phyloP scores from a whole-genome alignment of 495 filamentous ascomycete genomes.

The Neurospora discreta region DNA sequence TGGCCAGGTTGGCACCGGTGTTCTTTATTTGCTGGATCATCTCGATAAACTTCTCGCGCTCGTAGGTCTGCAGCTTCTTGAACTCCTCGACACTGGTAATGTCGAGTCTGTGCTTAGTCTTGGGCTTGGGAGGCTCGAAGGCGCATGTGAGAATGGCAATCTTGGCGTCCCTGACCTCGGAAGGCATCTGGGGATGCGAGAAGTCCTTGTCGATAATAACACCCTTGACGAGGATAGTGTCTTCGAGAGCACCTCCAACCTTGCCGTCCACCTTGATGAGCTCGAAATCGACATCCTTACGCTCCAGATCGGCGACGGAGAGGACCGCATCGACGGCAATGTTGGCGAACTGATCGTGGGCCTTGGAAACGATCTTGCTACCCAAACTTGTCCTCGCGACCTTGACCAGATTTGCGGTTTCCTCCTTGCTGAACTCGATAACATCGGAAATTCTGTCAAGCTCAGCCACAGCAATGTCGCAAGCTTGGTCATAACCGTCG shows the following conservation, averaged over 20 bases:
- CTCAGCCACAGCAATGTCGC: slow-evolving; percentile 87
- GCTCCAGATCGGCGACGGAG: slow-evolving; percentile 89
- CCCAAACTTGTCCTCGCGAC: slow-evolving; percentile 94
- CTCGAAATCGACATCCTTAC: slow-evolving; percentile 98
- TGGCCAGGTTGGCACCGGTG: slow-evolving; percentile 92
- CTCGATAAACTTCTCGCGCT: slow-evolving; percentile 89
- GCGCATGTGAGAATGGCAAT: slow-evolving; percentile 95
- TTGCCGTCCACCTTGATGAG: slow-evolving; percentile 99
- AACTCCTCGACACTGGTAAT: slow-evolving; percentile 97
- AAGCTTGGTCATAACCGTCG: slow-evolving; percentile 94
- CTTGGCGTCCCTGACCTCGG: slow-evolving; percentile 86
- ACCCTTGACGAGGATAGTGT: slow-evolving; percentile 88
- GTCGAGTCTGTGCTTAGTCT: slow-evolving; percentile 99
- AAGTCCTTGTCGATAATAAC: slow-evolving; percentile 99
- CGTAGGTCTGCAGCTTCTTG: slow-evolving; percentile 90
- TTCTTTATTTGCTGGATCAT: slow-evolving; percentile 99
- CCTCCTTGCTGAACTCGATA: slow-evolving; percentile 67
- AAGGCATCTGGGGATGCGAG: slow-evolving; percentile 98
- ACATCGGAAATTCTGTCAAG: slow-evolving; percentile 87
- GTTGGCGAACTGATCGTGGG: slow-evolving; percentile 93
- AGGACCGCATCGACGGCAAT: slow-evolving; percentile 96
- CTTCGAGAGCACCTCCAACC: slow-evolving; percentile 89
- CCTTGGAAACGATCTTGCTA: slow-evolving; percentile 98
- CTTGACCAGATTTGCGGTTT: slow-evolving; percentile 75
- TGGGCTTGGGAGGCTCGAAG: slow-evolving; percentile 99